phyloP scores from a whole-genome alignment of 106 monocot genomes.

The Allium cepa region DNA sequence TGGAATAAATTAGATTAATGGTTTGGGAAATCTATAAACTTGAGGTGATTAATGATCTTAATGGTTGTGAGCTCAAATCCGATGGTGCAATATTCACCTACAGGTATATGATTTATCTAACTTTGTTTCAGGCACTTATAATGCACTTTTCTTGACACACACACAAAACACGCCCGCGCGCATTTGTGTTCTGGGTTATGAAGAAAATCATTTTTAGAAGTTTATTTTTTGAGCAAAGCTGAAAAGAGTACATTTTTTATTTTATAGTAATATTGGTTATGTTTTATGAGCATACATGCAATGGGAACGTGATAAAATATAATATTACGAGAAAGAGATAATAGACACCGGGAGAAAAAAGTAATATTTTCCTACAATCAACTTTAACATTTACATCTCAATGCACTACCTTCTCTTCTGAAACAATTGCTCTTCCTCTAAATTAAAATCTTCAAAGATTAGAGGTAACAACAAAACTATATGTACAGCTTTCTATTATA shows the following conservation, averaged over 20 bases:
- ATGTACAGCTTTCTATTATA: conserved; percentile 23
- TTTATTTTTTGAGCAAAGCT: background rate
- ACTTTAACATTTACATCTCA: background rate
- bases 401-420: conserved; percentile 2
- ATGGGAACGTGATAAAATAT: background rate
- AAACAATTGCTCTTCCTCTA: background rate
- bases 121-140: background rate
- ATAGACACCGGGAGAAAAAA: background rate
- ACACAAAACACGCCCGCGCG: background rate
- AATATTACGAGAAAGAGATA: conserved; percentile 5
- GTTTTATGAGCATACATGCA: background rate
- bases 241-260: too few relatives aligned
- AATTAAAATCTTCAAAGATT: conserved; percentile 9
- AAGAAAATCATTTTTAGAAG: background rate
- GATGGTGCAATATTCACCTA: background rate
- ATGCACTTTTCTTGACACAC: background rate
- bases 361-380: background rate
- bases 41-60: background rate
- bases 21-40: too few relatives aligned
- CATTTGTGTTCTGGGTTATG: background rate
- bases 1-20: too few relatives aligned
- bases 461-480: conserved; percentile 9
- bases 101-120: background rate
- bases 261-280: too few relatives aligned
- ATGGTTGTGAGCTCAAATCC: background rate